A percentile compares a stretch with the other conserved stretches of the same genome.
Evolutionary conservation across 345 rosid genomes (phyloP).

Genomic region (Sonneratia caseolaris): DNA sequence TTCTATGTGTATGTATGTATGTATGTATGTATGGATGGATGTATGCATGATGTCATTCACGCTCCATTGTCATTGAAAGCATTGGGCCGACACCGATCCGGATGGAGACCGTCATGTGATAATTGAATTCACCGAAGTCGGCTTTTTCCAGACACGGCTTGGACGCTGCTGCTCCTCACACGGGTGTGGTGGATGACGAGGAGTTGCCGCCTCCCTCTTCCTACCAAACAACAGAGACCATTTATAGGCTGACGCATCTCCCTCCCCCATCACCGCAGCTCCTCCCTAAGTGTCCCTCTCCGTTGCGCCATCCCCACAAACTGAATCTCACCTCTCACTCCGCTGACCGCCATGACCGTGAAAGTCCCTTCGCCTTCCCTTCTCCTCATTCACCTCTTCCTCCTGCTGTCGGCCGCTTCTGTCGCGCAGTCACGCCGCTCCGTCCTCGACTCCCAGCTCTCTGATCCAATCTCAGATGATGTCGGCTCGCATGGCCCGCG

Average conservation of each 20-base stretch:
- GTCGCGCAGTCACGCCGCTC: slow-evolving; percentile 31
- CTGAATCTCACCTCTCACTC: too few species aligned
- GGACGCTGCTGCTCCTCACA: background rate
- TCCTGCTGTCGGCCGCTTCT: slow-evolving; percentile 18
- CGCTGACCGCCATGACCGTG: slow-evolving; percentile 1
- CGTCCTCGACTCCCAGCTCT: slow-evolving; percentile 7
- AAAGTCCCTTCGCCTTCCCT: slow-evolving; percentile 12
- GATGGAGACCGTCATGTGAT: too few species aligned
- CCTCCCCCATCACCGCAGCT: background rate
- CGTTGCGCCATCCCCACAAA: background rate
- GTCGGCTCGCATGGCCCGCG: slow-evolving; percentile 5
- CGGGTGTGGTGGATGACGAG: background rate
- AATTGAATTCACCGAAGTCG: background rate
- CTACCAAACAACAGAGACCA: background rate
- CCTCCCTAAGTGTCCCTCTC: background rate
- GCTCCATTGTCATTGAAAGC: too few species aligned
- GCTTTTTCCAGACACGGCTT: background rate
- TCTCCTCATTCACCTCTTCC: slow-evolving; percentile 8
- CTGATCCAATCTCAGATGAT: slow-evolving; percentile 59
- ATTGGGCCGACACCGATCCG: too few species aligned
- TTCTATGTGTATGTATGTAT: too few species aligned
- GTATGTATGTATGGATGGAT: too few species aligned
- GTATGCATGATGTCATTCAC: too few species aligned
- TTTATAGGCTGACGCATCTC: background rate
- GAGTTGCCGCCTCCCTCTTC: background rate